Evolutionary conservation across 768 basidiomycete species (phyloP), one percentile per base, ranked within the genome.

Genomic region (Suillus tomentosus): DNA sequence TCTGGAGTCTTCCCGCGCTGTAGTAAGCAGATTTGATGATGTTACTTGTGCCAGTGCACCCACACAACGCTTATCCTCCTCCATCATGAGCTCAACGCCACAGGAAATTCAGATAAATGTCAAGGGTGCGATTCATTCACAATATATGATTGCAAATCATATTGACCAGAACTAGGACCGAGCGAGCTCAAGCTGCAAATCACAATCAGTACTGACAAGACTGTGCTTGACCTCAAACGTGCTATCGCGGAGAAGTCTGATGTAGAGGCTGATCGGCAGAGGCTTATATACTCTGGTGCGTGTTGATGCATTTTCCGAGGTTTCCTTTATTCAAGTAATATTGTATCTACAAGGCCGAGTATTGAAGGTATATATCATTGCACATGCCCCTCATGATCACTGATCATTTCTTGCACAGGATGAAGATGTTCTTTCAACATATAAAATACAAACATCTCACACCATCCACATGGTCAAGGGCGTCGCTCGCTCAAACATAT

Each of bases 381-480:
- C 56, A 55, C 10, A 19, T 9, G 19, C 48, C 22, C 2, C 56
- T 64, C 53, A 61, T 59, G n/a, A 53, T 24, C 65, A 71, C 47
- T 65, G 61, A 50, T 34, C n/a, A 22, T 40, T 15, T 60, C 37
- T 14, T 48, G 10, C 48, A 59, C 70, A 94, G 89, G 93, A 94
- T 68, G 94, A 96, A 58, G 95, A 98, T 70, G 71, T 75, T 14
- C 80, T 97, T 11, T 87, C 90, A 1, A 81, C 82, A 9, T 97
- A 97, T 85, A 96, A 97, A 82, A 95, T 97, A 64, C 91, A 93
- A 71, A 85, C 90, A 1, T 82, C 85, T 3, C 92, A 97, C 73
- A 95, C 94, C 0, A 87, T 96, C 48, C 95, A 95, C 74, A 94
- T 95, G 92, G 95, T 95, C 70, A 96, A 96, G 74, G 92, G 93